phyloP scores from a whole-genome alignment of 441 rosid genomes.

The Manihot esculenta region DNA sequence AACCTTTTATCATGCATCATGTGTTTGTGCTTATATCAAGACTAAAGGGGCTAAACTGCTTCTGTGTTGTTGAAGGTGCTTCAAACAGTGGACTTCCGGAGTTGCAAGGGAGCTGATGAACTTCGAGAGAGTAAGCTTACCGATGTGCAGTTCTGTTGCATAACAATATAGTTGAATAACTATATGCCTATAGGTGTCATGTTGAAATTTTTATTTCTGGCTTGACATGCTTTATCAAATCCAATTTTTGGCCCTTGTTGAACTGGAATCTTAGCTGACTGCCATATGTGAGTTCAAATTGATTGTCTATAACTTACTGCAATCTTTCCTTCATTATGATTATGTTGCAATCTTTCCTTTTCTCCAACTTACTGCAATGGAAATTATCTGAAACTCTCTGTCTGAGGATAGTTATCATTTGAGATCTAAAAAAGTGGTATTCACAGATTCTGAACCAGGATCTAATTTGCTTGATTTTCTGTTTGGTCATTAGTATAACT shows the following conservation, averaged over 20 bases:
- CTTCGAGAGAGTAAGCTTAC: constrained; percentile 61
- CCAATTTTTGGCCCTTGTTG: not conserved
- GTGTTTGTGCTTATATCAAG: not conserved
- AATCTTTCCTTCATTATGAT: too few species aligned
- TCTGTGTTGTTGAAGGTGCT: constrained; percentile 47
- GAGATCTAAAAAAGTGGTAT: not conserved
- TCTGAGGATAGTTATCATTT: not conserved
- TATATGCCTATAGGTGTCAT: not conserved
- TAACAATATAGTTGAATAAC: not conserved
- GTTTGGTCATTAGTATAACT: not conserved
- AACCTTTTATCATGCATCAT: not conserved
- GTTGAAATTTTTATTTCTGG: not conserved
- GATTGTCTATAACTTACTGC: too few species aligned
- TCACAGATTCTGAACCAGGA: not conserved
- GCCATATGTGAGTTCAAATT: not conserved
- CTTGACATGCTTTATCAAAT: not conserved
- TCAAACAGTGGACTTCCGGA: constrained; percentile 60
- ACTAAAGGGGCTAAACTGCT: constrained; percentile 7
- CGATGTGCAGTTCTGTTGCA: not conserved
- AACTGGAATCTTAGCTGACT: not conserved
- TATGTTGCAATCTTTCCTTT: too few species aligned
- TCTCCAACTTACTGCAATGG: not conserved
- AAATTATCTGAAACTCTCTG: not conserved
- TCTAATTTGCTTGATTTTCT: not conserved
- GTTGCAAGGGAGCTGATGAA: constrained; percentile 63